Evolutionary conservation across 371 early-diverging fungal species (phyloP), one percentile per base, ranked within the genome.

Genomic region (Mortierella sp.): DNA sequence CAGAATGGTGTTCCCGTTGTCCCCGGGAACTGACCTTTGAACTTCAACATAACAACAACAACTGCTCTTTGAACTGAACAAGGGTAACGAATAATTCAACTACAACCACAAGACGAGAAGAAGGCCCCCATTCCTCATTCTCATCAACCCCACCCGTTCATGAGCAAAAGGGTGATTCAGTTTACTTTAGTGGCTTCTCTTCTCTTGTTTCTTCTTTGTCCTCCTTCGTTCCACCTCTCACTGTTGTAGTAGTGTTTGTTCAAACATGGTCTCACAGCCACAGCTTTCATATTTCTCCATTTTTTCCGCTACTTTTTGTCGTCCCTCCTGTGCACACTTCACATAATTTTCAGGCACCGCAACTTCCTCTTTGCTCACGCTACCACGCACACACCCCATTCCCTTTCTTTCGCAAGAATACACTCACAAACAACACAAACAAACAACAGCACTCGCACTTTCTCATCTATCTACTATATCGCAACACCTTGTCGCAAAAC

Each of bases 41-140:
- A 51, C 51, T 51, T 1, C 16, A 21, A 51, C 16, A 18, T 51
- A 48, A 51, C 51, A 51, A 21, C 49, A 49, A 49, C 51, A 51
- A 51, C 51, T 49, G 49, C 49, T 18, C 49, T 49, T 49, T 49
- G 11, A 32, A 60, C 32, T 29, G 18, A 60, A 60, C 14, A 32
- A 27, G 60, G 32, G 27, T 29, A 60, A 51, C 51, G 51, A 51
- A 21, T 18, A 51, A 35, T 35, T 49, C 5, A 49, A 49, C 14
- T 18, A 49, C 49, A 49, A 51, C 51, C 60, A 60, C 35, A 60
- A 60, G 60, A 0, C 4, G 27, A 29, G n/a, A 58, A 55, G n/a
- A 60, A 16, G 12, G 32, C 29, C 58, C 60, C 32, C 60, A 60
- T 60, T 60, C 60, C 60, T 60, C 60, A 60, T 60, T 60, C 32